Conservation (phyloP, 169 alveolate species). For the Miamiensis avidus region DNA sequence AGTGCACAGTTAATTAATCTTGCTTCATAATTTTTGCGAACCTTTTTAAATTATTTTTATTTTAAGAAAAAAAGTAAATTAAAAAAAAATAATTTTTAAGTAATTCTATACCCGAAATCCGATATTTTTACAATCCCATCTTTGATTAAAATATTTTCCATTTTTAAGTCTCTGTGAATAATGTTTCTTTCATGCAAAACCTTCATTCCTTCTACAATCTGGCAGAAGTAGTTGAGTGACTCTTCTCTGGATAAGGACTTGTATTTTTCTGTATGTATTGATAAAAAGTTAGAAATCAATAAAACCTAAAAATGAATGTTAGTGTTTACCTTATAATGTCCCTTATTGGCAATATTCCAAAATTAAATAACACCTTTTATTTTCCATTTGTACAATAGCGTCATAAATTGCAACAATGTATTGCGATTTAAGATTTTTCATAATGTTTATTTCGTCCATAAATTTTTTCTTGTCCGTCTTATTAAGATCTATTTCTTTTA, state of each 20-base stretch:
- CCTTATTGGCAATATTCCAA: not conserved
- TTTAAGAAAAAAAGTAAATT: too few species aligned
- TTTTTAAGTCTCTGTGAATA: slow-evolving; percentile 43
- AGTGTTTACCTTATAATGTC: not conserved
- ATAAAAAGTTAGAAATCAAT: not conserved
- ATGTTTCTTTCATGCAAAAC: slow-evolving; percentile 69
- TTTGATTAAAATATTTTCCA: slow-evolving; percentile 31
- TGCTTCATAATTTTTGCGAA: not conserved
- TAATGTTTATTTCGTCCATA: not conserved
- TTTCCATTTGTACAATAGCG: not conserved
- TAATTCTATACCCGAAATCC: slow-evolving; percentile 44
- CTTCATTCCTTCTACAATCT: slow-evolving; percentile 69
- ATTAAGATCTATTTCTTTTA: not conserved
- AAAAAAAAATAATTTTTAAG: too few species aligned
- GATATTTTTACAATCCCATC: slow-evolving; percentile 32
- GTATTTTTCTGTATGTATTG: too few species aligned
- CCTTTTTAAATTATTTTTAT: too few species aligned
- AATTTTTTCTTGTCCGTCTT: not conserved
- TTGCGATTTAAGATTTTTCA: not conserved
- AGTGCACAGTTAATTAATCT: not conserved
- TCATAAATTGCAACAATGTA: not conserved
- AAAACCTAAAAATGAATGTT: too few species aligned
- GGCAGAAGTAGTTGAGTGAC: slow-evolving; percentile 57
- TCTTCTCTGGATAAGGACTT: not conserved
- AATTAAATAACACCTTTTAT: not conserved